Evolutionary conservation across 371 early-diverging fungal genomes (phyloP).

Genomic region (Saksenaea vasiformis): DNA sequence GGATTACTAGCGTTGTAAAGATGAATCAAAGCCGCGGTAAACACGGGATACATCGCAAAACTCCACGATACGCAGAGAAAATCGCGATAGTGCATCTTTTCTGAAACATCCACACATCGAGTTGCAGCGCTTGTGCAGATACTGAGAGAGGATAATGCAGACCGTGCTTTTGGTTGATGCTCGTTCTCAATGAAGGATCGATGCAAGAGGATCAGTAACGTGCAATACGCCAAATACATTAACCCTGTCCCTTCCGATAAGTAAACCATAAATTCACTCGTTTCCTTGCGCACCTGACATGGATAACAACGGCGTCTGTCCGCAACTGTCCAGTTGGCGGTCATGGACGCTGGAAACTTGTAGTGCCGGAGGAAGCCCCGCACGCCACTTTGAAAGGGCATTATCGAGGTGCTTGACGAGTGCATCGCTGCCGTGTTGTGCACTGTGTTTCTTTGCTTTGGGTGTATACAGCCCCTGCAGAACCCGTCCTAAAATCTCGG

Average conservation of each 20-base stretch:
- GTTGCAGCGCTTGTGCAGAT: constrained; percentile 66
- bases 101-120: constrained; percentile 41
- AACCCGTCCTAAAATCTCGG: constrained; percentile 47
- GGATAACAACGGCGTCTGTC: constrained; percentile 35
- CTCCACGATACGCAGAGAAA: constrained; percentile 50
- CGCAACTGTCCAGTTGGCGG: constrained; percentile 28
- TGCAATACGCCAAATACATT: constrained; percentile 53
- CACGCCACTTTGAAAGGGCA: constrained; percentile 46
- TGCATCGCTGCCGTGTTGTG: constrained; percentile 51
- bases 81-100: constrained; percentile 54
- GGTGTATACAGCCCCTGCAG: constrained; percentile 53
- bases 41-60: constrained; percentile 54
- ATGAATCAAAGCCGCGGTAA: constrained; percentile 46
- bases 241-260: constrained; percentile 26
- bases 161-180: constrained; percentile 22
- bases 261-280: not conserved
- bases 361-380: constrained; percentile 40
- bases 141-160: constrained; percentile 46
- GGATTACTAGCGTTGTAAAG: constrained; percentile 39
- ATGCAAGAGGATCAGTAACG: constrained; percentile 57
- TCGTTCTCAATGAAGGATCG: constrained; percentile 55
- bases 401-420: constrained; percentile 45
- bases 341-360: constrained; percentile 37
- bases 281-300: constrained; percentile 38
- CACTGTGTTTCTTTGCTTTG: constrained; percentile 46